Conservation (phyloP, 2,329 filamentous ascomycete genomes). For the Seiridium cupressi region DNA sequence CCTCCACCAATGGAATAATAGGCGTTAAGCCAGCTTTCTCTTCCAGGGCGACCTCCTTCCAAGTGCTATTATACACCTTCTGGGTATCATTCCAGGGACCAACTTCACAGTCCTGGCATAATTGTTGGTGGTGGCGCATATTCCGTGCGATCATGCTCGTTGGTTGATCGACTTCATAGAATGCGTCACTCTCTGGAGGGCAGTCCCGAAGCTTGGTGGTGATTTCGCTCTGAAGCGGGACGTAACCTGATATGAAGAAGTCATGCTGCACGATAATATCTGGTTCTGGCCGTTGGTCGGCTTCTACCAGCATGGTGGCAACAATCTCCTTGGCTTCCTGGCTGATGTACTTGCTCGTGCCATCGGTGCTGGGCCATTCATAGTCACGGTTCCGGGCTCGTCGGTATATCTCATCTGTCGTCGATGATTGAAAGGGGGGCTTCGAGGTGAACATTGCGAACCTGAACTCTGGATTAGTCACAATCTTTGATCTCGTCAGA, state of each 20-base stretch:
- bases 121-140: constrained; percentile 51
- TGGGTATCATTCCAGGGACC: constrained; percentile 51
- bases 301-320: constrained; percentile 71
- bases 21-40: constrained; percentile 65
- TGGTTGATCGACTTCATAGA: constrained; percentile 50
- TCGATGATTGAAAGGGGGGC: constrained; percentile 91
- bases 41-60: constrained; percentile 67
- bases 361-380: constrained; percentile 71
- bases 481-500: neutral
- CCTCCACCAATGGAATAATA: constrained; percentile 58
- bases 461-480: constrained; percentile 40
- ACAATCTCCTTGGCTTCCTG: constrained; percentile 77
- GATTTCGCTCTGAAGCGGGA: constrained; percentile 63
- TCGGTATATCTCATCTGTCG: constrained; percentile 81
- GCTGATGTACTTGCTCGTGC: constrained; percentile 68
- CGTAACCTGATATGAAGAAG: constrained; percentile 76
- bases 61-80: constrained; percentile 53
- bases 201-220: constrained; percentile 55
- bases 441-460: constrained; percentile 97
- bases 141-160: constrained; percentile 44
- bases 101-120: constrained; percentile 58
- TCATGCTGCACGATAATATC: constrained; percentile 77
- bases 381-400: constrained; percentile 71
- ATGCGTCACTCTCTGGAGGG: constrained; percentile 56
- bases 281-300: constrained; percentile 71